These are phyloP conservation scores for Boeremia exigua DNA, from an alignment of 2,329 filamentous ascomycete genomes.

Conservation along the genomic window DNA sequence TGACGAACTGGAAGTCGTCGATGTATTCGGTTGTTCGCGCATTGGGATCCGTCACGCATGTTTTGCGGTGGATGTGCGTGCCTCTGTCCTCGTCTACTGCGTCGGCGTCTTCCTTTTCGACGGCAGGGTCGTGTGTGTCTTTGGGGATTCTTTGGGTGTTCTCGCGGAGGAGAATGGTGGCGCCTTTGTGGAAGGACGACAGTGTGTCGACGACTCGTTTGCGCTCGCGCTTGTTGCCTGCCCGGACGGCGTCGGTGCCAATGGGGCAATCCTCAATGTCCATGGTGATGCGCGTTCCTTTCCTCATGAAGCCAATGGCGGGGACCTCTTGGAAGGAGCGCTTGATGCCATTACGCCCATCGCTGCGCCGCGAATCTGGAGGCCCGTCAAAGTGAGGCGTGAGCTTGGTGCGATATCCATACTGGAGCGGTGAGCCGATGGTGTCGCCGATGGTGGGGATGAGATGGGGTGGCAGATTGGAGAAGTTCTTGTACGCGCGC, in stretches of 20 bases:
- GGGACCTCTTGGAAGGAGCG: constrained; percentile 70
- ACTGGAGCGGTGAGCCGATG: constrained; percentile 87
- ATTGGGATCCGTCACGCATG: constrained; percentile 86
- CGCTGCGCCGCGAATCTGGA: constrained; percentile 56
- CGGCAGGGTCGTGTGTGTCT: constrained; percentile 25
- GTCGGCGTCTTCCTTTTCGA: constrained; percentile 45
- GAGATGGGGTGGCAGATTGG: constrained; percentile 74
- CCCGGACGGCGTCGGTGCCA: constrained; percentile 82
- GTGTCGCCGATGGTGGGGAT: constrained; percentile 82
- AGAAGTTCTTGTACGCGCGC: constrained; percentile 92
- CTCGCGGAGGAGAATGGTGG: constrained; percentile 88
- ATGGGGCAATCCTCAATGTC: constrained; percentile 99
- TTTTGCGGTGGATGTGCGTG: constrained; percentile 76
- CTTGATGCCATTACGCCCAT: constrained; percentile 59
- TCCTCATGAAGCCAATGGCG: constrained; percentile 87
- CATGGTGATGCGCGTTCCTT: constrained; percentile 78
- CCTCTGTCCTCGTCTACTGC: constrained; percentile 62
- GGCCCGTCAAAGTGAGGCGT: constrained; percentile 94
- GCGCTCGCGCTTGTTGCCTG: constrained; percentile 81
- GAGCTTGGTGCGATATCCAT: constrained; percentile 93
- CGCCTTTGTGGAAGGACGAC: constrained; percentile 75
- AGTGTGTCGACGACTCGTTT: constrained; percentile 74
- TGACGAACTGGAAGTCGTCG: constrained; percentile 82
- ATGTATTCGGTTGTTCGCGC: constrained; percentile 87
- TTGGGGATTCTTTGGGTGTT: constrained; percentile 73